Conservation (phyloP, 1,284 basidiomycete genomes). For the Trametes polyzona region DNA sequence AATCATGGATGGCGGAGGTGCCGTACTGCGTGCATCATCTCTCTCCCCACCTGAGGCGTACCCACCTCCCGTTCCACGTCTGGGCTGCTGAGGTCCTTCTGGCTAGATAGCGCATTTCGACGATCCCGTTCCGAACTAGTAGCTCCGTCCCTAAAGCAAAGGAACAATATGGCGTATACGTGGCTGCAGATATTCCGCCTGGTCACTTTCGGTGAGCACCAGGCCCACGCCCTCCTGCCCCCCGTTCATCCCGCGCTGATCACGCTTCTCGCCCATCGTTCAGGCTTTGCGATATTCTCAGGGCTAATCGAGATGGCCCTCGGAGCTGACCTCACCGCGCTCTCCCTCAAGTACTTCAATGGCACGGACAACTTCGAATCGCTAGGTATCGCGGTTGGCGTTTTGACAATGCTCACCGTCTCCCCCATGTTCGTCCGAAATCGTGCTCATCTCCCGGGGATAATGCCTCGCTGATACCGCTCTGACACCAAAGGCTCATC, state of each 20-base stretch:
- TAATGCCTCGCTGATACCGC: neutral
- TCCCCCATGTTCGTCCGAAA: slow-evolving; percentile 27
- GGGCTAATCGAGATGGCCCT: slow-evolving; percentile 28
- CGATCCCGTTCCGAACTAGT: too few species aligned
- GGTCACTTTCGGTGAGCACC: neutral
- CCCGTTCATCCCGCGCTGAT: neutral
- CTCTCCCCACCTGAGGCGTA: too few species aligned
- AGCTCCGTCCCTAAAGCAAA: too few species aligned
- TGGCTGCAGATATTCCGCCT: neutral
- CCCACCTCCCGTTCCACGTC: too few species aligned
- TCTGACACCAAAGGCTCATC: slow-evolving; percentile 25
- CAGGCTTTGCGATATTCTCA: slow-evolving; percentile 18
- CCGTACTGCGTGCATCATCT: too few species aligned
- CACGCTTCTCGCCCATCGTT: neutral
- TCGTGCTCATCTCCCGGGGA: neutral
- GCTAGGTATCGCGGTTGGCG: slow-evolving; percentile 27
- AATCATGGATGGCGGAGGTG: too few species aligned
- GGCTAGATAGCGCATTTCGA: too few species aligned
- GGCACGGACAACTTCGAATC: slow-evolving; percentile 24
- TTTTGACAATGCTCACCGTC: slow-evolving; percentile 28
- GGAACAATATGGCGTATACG: too few species aligned
- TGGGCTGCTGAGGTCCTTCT: too few species aligned
- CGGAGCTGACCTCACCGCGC: slow-evolving; percentile 24
- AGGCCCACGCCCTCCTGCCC: neutral
- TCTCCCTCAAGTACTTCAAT: slow-evolving; percentile 15